Evolutionary conservation across 2,329 filamentous ascomycete genomes (phyloP), one percentile per base, ranked within the genome.

Genomic region (Penicillium frequentans): DNA sequence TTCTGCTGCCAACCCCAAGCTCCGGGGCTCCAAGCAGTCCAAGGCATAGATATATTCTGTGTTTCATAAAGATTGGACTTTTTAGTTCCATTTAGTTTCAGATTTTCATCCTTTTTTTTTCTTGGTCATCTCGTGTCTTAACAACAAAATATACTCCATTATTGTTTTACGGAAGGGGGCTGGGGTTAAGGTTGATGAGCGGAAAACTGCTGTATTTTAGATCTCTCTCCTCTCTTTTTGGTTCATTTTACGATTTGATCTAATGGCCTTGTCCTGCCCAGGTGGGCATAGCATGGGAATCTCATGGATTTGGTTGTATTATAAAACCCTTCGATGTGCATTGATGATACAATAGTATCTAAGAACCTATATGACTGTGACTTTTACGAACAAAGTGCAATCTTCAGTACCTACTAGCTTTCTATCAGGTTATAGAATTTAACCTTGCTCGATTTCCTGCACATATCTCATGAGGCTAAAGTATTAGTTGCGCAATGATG

Each of bases 1-100:
- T 54, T 70, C 73, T 57, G 70, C 75, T 16, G 66, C 75, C 50
- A 77, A 77, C 68, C 75, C 75, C 49, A 77, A 77, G 65, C 75
- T 77, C 42, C 73, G 75, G 13, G 75, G 75, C 49, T 72, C 73
- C 45, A 77, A 77, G 68, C 72, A 76, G 64, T 70, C 74, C 5
- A 68, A 70, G 46, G 64, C 71, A 48, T 72, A 71, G 63, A 52
- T 60, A 47, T 35, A 24, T 54, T 54, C 45, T 39, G 24, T 39
- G 33, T 42, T 46, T 24, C 8, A 26, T 33, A 46, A 56, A 60
- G 10, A 46, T 55, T 57, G 60, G 59, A 47, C 43, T 7, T 47
- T 50, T 50, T 52, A 49, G 48, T 26, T 52, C 48, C 27, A 49
- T 55, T 54, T 45, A 26, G 37, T 16, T 26, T 26, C 39, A n/a